Percentiles rank a stretch among this genome's conserved stretches.
Evolutionary conservation across 2,329 filamentous ascomycete species (phyloP).

Genomic region (Calonectria fujianensis): DNA sequence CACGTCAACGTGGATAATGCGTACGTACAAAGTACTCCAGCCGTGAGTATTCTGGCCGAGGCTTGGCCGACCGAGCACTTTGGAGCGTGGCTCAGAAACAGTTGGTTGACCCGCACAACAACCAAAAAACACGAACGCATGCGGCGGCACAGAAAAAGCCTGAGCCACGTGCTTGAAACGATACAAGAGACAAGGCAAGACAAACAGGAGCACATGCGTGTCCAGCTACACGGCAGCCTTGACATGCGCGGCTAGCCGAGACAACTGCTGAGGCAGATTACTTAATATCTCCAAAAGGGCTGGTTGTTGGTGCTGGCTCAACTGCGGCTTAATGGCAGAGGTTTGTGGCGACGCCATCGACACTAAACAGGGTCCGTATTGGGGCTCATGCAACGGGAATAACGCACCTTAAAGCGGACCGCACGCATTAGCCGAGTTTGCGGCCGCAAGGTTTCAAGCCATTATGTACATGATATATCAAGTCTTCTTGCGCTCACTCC

Average conservation of each 20-base stretch:
- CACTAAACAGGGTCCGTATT: constrained; percentile 24
- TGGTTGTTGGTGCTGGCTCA: constrained; percentile 21
- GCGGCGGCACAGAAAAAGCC: constrained; percentile 28
- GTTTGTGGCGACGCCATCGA: constrained; percentile 43
- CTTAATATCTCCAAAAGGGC: neutral
- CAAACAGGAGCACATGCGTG: constrained; percentile 5
- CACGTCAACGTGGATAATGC: constrained; percentile 24
- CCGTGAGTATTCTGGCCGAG: constrained; percentile 29
- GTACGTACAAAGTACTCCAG: constrained; percentile 19
- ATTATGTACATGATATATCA: constrained; percentile 26
- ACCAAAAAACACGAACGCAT: constrained; percentile 31
- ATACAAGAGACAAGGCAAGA: neutral
- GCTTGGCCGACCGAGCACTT: constrained; percentile 33
- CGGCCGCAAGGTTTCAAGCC: constrained; percentile 36
- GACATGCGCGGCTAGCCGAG: constrained; percentile 26
- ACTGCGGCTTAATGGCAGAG: constrained; percentile 43
- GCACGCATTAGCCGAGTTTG: constrained; percentile 27
- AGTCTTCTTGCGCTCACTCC: constrained; percentile 30
- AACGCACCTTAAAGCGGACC: constrained; percentile 36
- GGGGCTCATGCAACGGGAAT: constrained; percentile 44
- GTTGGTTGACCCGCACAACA: constrained; percentile 35
- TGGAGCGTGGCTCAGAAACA: constrained; percentile 36
- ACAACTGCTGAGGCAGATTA: neutral
- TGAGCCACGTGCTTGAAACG: constrained; percentile 23
- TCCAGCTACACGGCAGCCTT: constrained; percentile 9